Evolutionary conservation across 768 basidiomycete species (phyloP).

Genomic region (Psilocybe cyanescens): DNA sequence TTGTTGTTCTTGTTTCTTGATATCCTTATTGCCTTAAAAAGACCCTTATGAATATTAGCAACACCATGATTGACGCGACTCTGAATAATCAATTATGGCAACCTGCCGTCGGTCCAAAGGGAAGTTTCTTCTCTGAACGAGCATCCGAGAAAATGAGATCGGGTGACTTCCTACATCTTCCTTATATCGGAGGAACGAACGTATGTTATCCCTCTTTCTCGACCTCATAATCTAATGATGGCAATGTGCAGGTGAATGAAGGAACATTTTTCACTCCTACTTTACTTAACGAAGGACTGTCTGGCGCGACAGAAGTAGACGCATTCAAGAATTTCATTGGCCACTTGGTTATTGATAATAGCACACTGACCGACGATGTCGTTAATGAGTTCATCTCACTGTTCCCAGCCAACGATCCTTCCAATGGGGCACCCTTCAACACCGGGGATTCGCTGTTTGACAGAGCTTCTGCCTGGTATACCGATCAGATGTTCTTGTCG

Average conservation of each 20-base stretch:
- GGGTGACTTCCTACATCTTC: slow-evolving; percentile 56
- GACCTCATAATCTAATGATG: not conserved
- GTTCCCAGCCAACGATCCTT: slow-evolving; percentile 53
- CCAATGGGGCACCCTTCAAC: slow-evolving; percentile 53
- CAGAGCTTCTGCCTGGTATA: slow-evolving; percentile 59
- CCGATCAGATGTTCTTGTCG: slow-evolving; percentile 58
- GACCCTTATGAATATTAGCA: slow-evolving; percentile 52
- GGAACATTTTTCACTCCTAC: slow-evolving; percentile 47
- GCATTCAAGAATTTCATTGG: slow-evolving; percentile 53
- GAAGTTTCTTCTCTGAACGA: slow-evolving; percentile 49
- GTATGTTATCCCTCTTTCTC: slow-evolving; percentile 30
- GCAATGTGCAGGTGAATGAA: slow-evolving; percentile 50
- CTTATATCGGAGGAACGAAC: slow-evolving; percentile 60
- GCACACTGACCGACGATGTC: slow-evolving; percentile 45
- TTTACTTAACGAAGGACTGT: slow-evolving; percentile 40
- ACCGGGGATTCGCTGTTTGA: slow-evolving; percentile 66
- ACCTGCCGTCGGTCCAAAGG: slow-evolving; percentile 53
- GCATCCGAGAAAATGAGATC: slow-evolving; percentile 48
- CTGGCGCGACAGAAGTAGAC: slow-evolving; percentile 41
- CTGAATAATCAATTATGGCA: slow-evolving; percentile 62
- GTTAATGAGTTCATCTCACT: slow-evolving; percentile 39
- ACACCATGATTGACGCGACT: slow-evolving; percentile 44
- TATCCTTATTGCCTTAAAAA: slow-evolving; percentile 20
- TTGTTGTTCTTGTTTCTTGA: not conserved
- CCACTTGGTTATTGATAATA: slow-evolving; percentile 55